phyloP scores from a whole-genome alignment of 2,329 filamentous ascomycete species.

The Pseudogymnoascus sp. region DNA sequence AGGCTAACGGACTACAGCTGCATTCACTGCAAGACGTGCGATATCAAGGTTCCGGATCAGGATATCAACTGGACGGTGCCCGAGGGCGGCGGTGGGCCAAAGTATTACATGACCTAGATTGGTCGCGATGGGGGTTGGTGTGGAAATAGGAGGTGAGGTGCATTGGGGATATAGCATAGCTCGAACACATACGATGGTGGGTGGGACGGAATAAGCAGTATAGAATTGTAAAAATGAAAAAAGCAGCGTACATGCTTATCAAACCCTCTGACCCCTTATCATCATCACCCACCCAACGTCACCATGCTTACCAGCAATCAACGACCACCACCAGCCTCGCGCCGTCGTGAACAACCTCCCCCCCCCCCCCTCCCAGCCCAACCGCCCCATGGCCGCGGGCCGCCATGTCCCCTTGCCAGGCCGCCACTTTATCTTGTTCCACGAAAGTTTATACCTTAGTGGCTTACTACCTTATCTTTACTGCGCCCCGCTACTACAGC shows the following conservation, averaged over 20 bases:
- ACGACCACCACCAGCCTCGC: no score
- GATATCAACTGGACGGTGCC: conserved; percentile 97
- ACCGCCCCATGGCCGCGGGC: no score
- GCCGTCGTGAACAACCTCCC: no score
- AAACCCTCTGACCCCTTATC: neutral
- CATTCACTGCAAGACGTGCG: conserved; percentile 98
- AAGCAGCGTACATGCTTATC: neutral
- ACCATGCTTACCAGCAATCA: no score
- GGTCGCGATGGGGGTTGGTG: neutral
- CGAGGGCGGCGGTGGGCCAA: conserved; percentile 74
- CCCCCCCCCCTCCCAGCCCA: no score
- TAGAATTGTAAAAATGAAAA: conserved; percentile 2
- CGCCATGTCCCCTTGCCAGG: no score
- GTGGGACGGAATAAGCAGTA: neutral
- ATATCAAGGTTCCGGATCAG: conserved; percentile 94
- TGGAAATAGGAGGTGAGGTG: neutral
- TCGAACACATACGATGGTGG: neutral
- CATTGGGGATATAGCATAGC: neutral
- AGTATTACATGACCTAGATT: conserved; percentile 55
- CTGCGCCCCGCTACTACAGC: no score
- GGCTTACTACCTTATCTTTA: no score
- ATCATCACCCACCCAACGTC: neutral
- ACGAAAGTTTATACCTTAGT: no score
- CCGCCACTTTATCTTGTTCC: no score
- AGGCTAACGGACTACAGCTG: conserved; percentile 51